Conservation (phyloP, 2,329 filamentous ascomycete genomes). For the Verticillium longisporum region DNA sequence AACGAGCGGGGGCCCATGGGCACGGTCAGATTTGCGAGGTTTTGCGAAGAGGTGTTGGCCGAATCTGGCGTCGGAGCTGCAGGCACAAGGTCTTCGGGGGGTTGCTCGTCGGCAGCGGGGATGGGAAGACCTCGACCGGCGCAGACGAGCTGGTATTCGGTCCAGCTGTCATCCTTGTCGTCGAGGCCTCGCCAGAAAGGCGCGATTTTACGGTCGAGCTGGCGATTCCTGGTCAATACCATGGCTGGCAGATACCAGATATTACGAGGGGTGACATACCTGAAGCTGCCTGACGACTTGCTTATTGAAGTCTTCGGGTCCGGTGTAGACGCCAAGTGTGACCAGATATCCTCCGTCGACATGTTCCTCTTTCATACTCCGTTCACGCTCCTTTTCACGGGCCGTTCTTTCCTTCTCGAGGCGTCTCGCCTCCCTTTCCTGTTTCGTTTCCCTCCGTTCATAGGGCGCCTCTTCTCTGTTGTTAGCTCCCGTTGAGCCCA, state of each 20-base stretch:
- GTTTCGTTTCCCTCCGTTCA: constrained; percentile 76
- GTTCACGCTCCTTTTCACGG: constrained; percentile 77
- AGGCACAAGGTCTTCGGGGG: constrained; percentile 56
- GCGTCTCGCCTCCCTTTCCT: constrained; percentile 82
- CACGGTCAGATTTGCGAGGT: constrained; percentile 67
- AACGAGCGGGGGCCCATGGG: constrained; percentile 72
- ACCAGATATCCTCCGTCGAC: constrained; percentile 94
- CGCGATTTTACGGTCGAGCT: constrained; percentile 90
- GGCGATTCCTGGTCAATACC: constrained; percentile 13
- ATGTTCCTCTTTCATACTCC: constrained; percentile 84
- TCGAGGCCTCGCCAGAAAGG: constrained; percentile 94
- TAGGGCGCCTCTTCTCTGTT: constrained; percentile 36
- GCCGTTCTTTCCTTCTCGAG: constrained; percentile 73
- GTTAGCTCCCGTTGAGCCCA: constrained; percentile 27
- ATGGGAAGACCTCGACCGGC: constrained; percentile 79
- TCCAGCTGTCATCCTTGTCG: constrained; percentile 83
- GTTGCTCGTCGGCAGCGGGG: constrained; percentile 76
- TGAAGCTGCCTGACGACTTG: constrained; percentile 80
- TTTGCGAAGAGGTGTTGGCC: constrained; percentile 48
- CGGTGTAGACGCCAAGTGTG: constrained; percentile 88
- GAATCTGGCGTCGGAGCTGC: constrained; percentile 37
- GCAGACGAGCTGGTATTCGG: constrained; percentile 90
- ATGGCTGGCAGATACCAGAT: background rate
- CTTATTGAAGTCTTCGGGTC: constrained; percentile 90
- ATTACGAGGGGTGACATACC: constrained; percentile 38